A percentile compares a stretch with the other conserved stretches of the same genome.
Conservation (phyloP, 345 rosid species). For the Barbarea vulgaris region DNA sequence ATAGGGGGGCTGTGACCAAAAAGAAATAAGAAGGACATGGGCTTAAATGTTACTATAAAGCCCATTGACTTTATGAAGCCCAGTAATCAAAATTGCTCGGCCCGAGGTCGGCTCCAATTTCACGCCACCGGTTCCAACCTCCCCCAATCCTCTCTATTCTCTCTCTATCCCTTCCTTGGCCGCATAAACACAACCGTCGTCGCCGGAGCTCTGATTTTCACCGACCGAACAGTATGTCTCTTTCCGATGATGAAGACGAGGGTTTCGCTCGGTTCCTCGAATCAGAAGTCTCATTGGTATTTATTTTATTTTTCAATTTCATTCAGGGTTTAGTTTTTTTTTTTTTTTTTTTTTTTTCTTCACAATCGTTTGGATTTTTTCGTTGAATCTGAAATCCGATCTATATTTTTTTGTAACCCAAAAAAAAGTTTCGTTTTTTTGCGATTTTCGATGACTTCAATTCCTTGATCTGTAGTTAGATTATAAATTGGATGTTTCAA, state of each 20-base stretch:
- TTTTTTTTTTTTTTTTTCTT: neutral
- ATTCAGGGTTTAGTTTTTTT: constrained; percentile 20
- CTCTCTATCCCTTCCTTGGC: constrained; percentile 26
- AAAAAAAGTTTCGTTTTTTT: neutral
- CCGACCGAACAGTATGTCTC: constrained; percentile 43
- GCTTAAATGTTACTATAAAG: neutral
- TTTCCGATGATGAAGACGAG: constrained; percentile 73
- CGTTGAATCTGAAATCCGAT: neutral
- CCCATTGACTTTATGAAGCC: neutral
- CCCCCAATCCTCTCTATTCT: neutral
- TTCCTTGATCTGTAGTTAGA: constrained; percentile 4
- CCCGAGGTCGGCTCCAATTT: constrained; percentile 25
- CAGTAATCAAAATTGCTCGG: neutral
- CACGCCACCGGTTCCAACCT: constrained; percentile 35
- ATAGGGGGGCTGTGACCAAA: neutral
- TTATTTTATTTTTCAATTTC: neutral
- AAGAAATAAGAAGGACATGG: neutral
- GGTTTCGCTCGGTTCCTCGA: constrained; percentile 72
- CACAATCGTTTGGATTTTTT: neutral
- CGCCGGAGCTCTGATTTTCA: constrained; percentile 35
- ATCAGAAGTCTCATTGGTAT: constrained; percentile 69
- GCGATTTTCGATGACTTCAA: neutral
- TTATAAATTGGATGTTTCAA: neutral
- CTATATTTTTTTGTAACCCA: neutral
- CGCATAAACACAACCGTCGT: constrained; percentile 18